A percentile compares a stretch with the other conserved stretches of the same genome.
These are phyloP conservation scores for Coemansia erecta DNA, from an alignment of 192 early-diverging fungal genomes.

Conservation along the genomic window DNA sequence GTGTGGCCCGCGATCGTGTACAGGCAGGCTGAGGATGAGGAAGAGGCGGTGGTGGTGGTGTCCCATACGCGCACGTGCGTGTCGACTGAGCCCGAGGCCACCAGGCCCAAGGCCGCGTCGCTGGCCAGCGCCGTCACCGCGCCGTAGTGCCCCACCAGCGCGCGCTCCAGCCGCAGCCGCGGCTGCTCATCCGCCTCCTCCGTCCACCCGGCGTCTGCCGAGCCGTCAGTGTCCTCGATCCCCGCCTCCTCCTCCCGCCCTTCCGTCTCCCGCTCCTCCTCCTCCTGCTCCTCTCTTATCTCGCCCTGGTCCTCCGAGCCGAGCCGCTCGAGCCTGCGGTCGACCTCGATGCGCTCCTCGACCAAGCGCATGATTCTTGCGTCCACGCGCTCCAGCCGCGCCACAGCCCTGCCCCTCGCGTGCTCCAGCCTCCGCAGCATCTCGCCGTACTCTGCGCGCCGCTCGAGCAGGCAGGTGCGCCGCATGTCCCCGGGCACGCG, in stretches of 20 bases:
- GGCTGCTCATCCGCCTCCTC: constrained; percentile 36
- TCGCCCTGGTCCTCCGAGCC: too few relatives aligned
- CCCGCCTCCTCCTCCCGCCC: background rate
- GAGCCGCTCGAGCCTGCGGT: background rate
- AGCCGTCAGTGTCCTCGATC: constrained; percentile 26
- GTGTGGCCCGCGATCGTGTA: constrained; percentile 29
- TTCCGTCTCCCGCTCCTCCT: too few relatives aligned
- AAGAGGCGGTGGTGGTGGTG: too few relatives aligned
- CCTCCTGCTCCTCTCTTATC: too few relatives aligned
- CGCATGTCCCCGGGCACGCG: constrained; percentile 12
- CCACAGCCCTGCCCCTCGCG: constrained; percentile 14
- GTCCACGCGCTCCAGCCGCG: constrained; percentile 20
- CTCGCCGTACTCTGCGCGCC: constrained; percentile 34
- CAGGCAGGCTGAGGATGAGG: constrained; percentile 45
- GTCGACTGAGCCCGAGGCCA: constrained; percentile 68
- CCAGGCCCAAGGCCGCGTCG: constrained; percentile 54
- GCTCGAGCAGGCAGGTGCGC: constrained; percentile 16
- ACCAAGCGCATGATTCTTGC: constrained; percentile 18
- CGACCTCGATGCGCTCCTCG: constrained; percentile 18
- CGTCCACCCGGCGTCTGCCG: constrained; percentile 7
- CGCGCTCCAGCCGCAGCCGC: constrained; percentile 23
- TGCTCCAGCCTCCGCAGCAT: constrained; percentile 23
- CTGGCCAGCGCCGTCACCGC: constrained; percentile 60
- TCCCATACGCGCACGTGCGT: constrained; percentile 68
- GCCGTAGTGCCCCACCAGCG: constrained; percentile 61